Base-by-base conservation (phyloP, 2,329 filamentous ascomycete genomes). In the Aspergillus fischeri region DNA sequence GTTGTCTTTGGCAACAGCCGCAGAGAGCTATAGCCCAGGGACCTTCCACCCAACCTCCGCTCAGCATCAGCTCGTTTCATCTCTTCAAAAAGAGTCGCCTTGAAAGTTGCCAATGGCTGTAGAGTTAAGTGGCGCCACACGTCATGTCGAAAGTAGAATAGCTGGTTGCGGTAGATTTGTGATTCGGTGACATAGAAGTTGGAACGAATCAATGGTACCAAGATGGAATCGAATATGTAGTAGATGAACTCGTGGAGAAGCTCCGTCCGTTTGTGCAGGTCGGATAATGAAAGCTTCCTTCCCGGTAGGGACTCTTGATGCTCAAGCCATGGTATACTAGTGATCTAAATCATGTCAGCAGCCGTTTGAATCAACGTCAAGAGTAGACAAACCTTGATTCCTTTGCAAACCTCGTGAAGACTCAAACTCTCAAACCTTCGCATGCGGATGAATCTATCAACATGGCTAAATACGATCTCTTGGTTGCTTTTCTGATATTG, bases 111-210 rank as follows among this genome's bases (percentile, higher is more conserved):
- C 69, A 97, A 78, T 0, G 88, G 85, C 6, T 92, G 89, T 64
- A 92, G 87, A 1, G 88, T 85, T 35, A 97, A 74, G 44, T 81
- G 81, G 52, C 84, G 85, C 94, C 94, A 99, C 9, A 94, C 81
- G 72, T 99, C 94, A 63, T 99, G 94, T 3, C 93, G 89, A 70
- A 97, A 97, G 75, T 91, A 99, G 73, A 96, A 96, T 0, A 97
- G 77, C 28, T 86, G 85, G 65, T 94, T 91, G 17, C 88, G 86
- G 68, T 96, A 86, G 1, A 81, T 80, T 61, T 86, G 92, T 0
- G 92, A 94, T 72, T 99, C 94, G 0, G 94, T 99, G 41, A 97
- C 90, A 69, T 97, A 93, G 67, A 99, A 99, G 67, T 94, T 92
- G 60, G 85, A 86, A 35, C 90, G 86, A 50, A 97, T 83, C 7